These are phyloP conservation scores for Annulohypoxylon nitens DNA, from an alignment of 495 filamentous ascomycete species.

Conservation along the genomic window DNA sequence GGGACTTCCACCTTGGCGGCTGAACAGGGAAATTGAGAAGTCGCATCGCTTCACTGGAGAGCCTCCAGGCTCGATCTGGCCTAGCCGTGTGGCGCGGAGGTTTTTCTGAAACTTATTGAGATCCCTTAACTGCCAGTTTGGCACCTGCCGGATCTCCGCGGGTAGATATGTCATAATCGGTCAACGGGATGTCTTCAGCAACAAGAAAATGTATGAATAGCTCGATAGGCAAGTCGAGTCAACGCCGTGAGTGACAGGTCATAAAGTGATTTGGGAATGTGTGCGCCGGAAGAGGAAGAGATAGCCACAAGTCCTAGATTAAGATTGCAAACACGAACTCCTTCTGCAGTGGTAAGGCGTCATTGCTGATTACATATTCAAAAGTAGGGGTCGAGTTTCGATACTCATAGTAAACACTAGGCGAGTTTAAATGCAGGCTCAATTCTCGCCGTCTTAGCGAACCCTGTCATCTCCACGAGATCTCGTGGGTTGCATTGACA, in stretches of 20 bases:
- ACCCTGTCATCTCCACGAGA: not conserved
- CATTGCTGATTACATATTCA: not conserved
- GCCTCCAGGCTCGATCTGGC: not conserved
- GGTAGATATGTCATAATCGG: not conserved
- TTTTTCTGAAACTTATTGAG: slow-evolving; percentile 6
- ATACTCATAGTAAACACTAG: not conserved
- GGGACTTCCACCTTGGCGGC: slow-evolving; percentile 6
- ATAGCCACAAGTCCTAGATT: not conserved
- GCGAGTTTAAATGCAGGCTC: not conserved
- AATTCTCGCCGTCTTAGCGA: not conserved
- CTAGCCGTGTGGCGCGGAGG: not conserved
- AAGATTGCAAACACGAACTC: not conserved
- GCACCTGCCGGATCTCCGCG: not conserved
- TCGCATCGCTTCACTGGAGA: not conserved
- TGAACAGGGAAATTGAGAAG: not conserved
- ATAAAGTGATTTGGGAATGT: too few relatives aligned
- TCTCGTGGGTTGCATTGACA: not conserved
- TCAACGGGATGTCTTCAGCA: not conserved
- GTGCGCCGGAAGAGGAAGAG: not conserved
- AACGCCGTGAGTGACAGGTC: not conserved
- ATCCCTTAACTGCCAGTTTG: not conserved
- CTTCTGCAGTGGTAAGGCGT: not conserved
- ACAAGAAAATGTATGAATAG: too few relatives aligned
- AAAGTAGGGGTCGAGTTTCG: not conserved
- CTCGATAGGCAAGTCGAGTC: not conserved